Evolutionary conservation across 306 rosid species (phyloP), one percentile per base, ranked within the genome.

Genomic region (Trichosanthes cucumerina): DNA sequence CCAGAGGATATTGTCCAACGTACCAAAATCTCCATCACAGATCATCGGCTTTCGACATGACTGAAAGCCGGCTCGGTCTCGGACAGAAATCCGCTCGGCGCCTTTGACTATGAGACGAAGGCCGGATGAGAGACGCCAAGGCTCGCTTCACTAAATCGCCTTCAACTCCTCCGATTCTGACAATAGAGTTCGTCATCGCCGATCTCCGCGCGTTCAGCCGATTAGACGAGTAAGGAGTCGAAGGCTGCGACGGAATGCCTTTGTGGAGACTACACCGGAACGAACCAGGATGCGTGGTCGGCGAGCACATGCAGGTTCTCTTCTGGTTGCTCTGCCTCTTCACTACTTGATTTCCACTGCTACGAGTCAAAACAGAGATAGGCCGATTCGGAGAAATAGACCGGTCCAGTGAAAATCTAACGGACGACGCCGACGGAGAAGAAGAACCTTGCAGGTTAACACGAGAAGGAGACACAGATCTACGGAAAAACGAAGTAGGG

Each of bases 151-250:
- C 84, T 3, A 87, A 9, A 24, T 92, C 91, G 3, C 86, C 93
- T 28, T 87, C 95, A 19, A 87, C 90, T 15, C 87, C 87, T 19
- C 90, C 95, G 49, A 92, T 91, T 38, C 90, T 60, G 33, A 88
- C 87, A 33, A 90, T 57, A 19, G 92, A 91, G 36, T 91, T 91
- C 82, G 86, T 89, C 97, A 91, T 88, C 79, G 94, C 97, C 57
- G 88, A 86, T 64, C 90, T 74, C 54, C 88, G 69, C 26, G 86
- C 86, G 64, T 87, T 87, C 33, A 86, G 78, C 9, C 86, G 80
- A 46, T 70, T 56, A 8, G 81, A 81, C 31, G 84, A 84, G 59
- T 71, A 83, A 56, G 80, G 81, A 70, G 89, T 59, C 28, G 77
- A 53, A 65, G 54, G 57, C 39, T 75, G 84, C 2, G 81, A 79